Evolutionary conservation across 805 yeast species (phyloP).

Genomic region (Candida ortonii): DNA sequence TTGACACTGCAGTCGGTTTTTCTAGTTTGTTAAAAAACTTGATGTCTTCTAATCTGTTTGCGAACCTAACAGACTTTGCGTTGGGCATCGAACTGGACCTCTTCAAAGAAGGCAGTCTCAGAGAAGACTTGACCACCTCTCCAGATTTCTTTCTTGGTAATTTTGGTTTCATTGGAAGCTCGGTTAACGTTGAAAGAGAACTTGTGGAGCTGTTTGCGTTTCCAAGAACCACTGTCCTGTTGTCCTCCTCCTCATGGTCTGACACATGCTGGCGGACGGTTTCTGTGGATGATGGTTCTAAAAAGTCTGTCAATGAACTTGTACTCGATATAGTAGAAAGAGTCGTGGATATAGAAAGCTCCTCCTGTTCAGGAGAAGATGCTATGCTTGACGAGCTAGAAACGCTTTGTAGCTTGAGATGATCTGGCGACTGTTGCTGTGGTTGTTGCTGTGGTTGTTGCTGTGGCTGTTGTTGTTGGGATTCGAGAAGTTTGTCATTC

Average conservation of each 20-base stretch:
- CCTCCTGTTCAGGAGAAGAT: constrained; percentile 25
- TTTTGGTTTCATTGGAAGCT: constrained; percentile 15
- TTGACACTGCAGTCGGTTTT: constrained; percentile 62
- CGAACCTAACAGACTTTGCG: constrained; percentile 61
- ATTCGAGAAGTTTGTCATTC: constrained; percentile 22
- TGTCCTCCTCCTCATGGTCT: constrained; percentile 25
- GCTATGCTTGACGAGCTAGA: constrained; percentile 16
- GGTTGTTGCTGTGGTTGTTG: too few relatives aligned
- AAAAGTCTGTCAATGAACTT: constrained; percentile 14
- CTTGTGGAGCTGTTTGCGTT: constrained; percentile 13
- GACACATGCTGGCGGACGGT: constrained; percentile 7
- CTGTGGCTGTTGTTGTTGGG: constrained; percentile 6
- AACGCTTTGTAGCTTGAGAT: constrained; percentile 3
- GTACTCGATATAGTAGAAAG: constrained; percentile 27
- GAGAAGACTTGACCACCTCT: constrained; percentile 44
- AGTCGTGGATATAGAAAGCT: constrained; percentile 26
- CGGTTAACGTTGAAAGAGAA: constrained; percentile 21
- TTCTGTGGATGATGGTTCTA: constrained; percentile 8
- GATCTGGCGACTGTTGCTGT: constrained; percentile 6
- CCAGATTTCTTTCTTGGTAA: constrained; percentile 54
- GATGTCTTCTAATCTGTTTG: constrained; percentile 55
- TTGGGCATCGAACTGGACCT: constrained; percentile 50
- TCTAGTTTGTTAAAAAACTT: constrained; percentile 62
- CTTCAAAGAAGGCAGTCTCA: constrained; percentile 43
- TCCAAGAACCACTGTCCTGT: constrained; percentile 23